Evolutionary conservation across 1,284 basidiomycete genomes (phyloP).

Genomic region (Chiua sp.): DNA sequence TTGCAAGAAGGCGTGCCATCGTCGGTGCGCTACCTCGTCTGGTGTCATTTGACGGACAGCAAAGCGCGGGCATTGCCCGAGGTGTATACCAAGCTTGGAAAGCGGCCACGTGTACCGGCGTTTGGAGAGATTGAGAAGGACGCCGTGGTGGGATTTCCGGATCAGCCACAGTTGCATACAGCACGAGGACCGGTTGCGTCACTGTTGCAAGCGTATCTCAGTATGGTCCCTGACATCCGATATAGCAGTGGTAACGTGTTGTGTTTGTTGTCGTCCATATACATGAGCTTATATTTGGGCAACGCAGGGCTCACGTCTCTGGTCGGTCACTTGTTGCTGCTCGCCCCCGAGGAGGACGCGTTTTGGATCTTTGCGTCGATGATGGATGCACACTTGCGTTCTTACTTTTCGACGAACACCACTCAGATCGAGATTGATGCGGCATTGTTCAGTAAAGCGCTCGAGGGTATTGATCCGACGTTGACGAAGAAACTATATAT

Average conservation of each 20-base stretch:
- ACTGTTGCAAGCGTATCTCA: constrained; percentile 76
- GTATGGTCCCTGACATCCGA: constrained; percentile 81
- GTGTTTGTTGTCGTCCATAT: neutral
- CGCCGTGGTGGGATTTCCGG: constrained; percentile 54
- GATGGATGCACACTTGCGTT: constrained; percentile 81
- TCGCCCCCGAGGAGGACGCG: constrained; percentile 89
- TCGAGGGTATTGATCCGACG: constrained; percentile 71
- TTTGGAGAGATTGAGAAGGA: constrained; percentile 68
- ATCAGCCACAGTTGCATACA: constrained; percentile 59
- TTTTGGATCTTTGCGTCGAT: constrained; percentile 93
- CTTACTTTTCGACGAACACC: constrained; percentile 78
- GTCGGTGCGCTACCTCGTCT: constrained; percentile 84
- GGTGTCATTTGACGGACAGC: constrained; percentile 81
- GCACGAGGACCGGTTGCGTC: constrained; percentile 58
- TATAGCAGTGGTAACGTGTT: constrained; percentile 59
- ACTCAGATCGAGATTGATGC: constrained; percentile 84
- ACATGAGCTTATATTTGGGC: neutral
- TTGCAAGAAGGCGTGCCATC: constrained; percentile 85
- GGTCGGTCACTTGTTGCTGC: constrained; percentile 79
- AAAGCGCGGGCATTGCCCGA: constrained; percentile 72
- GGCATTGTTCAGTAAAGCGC: constrained; percentile 73
- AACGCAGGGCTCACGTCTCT: constrained; percentile 72
- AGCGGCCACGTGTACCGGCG: constrained; percentile 59
- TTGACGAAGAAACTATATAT: constrained; percentile 73
- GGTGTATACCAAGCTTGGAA: constrained; percentile 70